Base-by-base conservation (phyloP, 2,329 filamentous ascomycete genomes). In the Cercospora janseana region DNA sequence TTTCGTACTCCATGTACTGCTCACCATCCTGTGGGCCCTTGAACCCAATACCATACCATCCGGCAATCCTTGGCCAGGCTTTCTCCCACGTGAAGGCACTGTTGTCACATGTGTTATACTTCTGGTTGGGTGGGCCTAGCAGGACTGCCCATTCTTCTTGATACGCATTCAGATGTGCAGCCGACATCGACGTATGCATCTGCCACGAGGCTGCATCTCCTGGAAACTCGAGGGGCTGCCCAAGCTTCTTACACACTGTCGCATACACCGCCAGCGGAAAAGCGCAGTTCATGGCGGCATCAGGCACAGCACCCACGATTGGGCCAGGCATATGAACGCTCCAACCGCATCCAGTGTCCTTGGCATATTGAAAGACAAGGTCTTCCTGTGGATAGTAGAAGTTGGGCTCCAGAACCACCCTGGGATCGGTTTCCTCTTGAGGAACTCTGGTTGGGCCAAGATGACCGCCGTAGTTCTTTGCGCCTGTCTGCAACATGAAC, bases 321-420 rank as follows among this genome's bases (percentile, higher is more conserved):
- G 68, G 72, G 0, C 70, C 71, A 0, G 77, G 77, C 58, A 75
- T 73, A 9, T 70, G 70, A 4, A 78, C 63, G 49, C 72, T 78
- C 73, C 73, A 79, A 9, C 60, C 59, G 10, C 64, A 63, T 10
- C 56, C 54, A 5, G 72, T 65, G 1, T 64, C 55, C n/a, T 62
- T 53, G 57, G 74, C 75, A 56, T 69, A 79, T 1, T 64, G 56
- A 21, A 61, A 66, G 3, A 80, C 66, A 3, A 67, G 63, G 52
- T 80, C 76, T 66, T 80, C 77, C 62, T 80, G 77, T 0, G 69
- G 60, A 55, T 79, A 80, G 68, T 80, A 80, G 62, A 80, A 80
- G 62, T 80, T 79, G 0, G 72, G 70, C 52, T 75, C 72, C 0
- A 75, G 65, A 0, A 26, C 60, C 48, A 37, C 76, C 60, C 41